A percentile compares a stretch with the other conserved stretches of the same genome.
phyloP scores from a whole-genome alignment of 495 filamentous ascomycete species.

The Neurospora sublineolata region DNA sequence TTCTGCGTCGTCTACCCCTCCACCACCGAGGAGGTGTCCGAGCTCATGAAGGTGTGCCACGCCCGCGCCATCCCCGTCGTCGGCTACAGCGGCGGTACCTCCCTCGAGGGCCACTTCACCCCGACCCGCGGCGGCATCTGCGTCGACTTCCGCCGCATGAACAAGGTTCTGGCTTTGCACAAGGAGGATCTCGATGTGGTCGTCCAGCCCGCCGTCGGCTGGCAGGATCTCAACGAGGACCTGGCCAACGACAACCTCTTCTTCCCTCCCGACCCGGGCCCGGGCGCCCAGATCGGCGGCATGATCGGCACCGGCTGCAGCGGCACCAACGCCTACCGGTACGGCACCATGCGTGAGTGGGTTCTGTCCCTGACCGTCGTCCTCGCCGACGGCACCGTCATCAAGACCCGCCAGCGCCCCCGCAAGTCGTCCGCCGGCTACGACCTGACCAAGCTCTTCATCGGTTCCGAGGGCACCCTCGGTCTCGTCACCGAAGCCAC shows the following conservation, averaged over 20 bases:
- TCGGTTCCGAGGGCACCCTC: conserved; percentile 69
- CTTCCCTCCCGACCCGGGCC: conserved; percentile 76
- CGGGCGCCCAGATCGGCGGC: conserved; percentile 80
- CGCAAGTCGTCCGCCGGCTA: conserved; percentile 79
- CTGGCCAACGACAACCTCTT: conserved; percentile 57
- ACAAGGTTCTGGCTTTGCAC: conserved; percentile 58
- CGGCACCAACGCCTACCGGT: conserved; percentile 87
- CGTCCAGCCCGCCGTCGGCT: conserved; percentile 71
- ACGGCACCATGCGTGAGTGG: conserved; percentile 97
- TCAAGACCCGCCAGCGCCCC: conserved; percentile 73
- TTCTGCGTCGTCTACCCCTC: conserved; percentile 56
- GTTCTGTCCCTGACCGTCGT: conserved; percentile 85
- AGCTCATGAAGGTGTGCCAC: conserved; percentile 68
- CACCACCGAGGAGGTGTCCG: conserved; percentile 56
- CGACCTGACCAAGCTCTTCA: conserved; percentile 69
- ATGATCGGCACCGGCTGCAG: conserved; percentile 94
- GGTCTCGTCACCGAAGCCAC: conserved; percentile 69
- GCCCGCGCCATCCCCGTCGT: conserved; percentile 59
- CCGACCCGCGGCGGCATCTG: conserved; percentile 65
- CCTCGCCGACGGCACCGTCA: conserved; percentile 78
- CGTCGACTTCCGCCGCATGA: conserved; percentile 67
- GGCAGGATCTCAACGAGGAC: conserved; percentile 66
- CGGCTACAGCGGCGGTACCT: conserved; percentile 64
- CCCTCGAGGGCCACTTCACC: conserved; percentile 69
- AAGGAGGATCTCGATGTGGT: conserved; percentile 70